Percentiles rank a stretch among this genome's conserved stretches.
Conservation (phyloP, 768 basidiomycete genomes). For the Nidula microcarpa region DNA sequence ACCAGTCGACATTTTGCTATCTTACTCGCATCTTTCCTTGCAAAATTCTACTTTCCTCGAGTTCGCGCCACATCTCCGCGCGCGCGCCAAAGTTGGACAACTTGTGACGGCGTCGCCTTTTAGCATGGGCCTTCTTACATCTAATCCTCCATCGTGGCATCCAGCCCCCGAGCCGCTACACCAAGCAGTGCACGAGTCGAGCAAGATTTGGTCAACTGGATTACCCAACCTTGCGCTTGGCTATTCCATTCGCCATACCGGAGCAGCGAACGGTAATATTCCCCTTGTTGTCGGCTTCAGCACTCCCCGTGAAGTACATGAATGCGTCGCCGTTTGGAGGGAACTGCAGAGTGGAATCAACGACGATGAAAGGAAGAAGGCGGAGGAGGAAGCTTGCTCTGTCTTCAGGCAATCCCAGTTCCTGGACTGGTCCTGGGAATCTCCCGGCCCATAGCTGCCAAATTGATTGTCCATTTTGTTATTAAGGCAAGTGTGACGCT, state of each 20-base stretch:
- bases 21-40: conserved; percentile 78
- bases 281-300: conserved; percentile 76
- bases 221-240: conserved; percentile 71
- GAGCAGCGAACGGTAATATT: conserved; percentile 32
- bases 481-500: no score
- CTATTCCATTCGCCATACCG: conserved; percentile 55
- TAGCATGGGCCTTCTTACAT: conserved; percentile 76
- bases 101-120: conserved; percentile 80
- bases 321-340: conserved; percentile 66
- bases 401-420: conserved; percentile 49
- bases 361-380: conserved; percentile 30
- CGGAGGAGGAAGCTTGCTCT: conserved; percentile 39
- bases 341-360: conserved; percentile 40
- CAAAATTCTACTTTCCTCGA: conserved; percentile 62
- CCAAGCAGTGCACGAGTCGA: conserved; percentile 37
- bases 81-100: conserved; percentile 63
- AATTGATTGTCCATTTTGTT: no score
- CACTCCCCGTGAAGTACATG: conserved; percentile 70
- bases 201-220: conserved; percentile 36
- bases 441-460: conserved; percentile 26
- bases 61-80: conserved; percentile 54
- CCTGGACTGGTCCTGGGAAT: conserved; percentile 73
- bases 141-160: conserved; percentile 65
- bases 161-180: conserved; percentile 58
- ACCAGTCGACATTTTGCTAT: conserved; percentile 76